Base-by-base conservation (phyloP, 1,284 basidiomycete genomes). In the Ceratobasidium sp. region DNA sequence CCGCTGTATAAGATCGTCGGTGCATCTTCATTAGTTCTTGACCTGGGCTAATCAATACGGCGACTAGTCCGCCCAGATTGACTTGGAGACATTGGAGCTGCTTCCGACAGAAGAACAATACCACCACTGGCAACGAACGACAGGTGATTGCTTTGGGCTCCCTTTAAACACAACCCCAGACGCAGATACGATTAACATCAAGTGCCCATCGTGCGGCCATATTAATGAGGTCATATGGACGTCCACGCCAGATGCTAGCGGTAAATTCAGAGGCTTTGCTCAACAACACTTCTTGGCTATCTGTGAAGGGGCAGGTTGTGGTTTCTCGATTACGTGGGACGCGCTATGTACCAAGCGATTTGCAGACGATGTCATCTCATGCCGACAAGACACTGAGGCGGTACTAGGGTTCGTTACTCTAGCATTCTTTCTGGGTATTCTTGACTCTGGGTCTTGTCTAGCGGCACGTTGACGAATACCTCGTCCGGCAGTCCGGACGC, bases 161-260 rank as follows among this genome's bases (percentile, higher is more conserved):
- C 60, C 60, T 11, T n/a, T 63, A 28, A 39, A 63, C 39, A 63
- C 60, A 42, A 63, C 60, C 3, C 60, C 60, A 39, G 60, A 63
- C 20, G 60, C 60, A 3, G 60, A 63, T n/a, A 45, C 37, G 1
- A 45, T 63, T 39, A 63, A 63, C 10, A 26, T 63, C 17, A 10
- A 23, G 11, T 63, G 60, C n/a, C 60, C 60, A 3, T 45, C 39
- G 33, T 63, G 60, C 37, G 26, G 8, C 13, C 39, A 63, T 15
- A 42, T 28, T 31, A 63, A 63, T 31, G 60, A 63, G 60, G 39
- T 63, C 23, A 63, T n/a, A 5, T 63, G 60, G 60, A 39, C 45
- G 8, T 42, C n/a, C 11, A 20, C 60, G 1, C 60, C 60, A 1
- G 60, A 63, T 26, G 17, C n/a, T 2, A 26, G n/a, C n/a, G 37